Evolutionary conservation across 2,329 filamentous ascomycete species (phyloP).

Genomic region (Alternaria sp.): DNA sequence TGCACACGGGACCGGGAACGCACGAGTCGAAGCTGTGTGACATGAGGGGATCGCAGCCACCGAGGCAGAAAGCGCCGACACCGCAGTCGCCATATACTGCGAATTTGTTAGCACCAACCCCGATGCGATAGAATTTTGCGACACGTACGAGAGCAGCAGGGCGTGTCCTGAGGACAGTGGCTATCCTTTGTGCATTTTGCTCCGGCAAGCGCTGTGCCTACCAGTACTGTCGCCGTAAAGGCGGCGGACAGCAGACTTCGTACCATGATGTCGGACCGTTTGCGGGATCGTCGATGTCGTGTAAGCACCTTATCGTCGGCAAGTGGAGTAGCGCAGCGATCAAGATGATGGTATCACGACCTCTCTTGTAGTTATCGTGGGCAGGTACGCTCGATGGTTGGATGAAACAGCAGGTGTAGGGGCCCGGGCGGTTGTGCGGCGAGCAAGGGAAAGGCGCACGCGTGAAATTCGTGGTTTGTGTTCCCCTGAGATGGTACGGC

Average conservation of each 20-base stretch:
- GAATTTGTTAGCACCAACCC: slow-evolving; percentile 28
- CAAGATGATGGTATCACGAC: slow-evolving; percentile 3
- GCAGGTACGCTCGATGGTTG: slow-evolving; percentile 10
- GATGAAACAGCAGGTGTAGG: not conserved
- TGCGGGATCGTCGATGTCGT: slow-evolving; percentile 32
- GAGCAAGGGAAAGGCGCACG: not conserved
- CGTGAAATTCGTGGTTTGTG: slow-evolving; percentile 5
- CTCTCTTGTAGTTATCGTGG: slow-evolving; percentile 1
- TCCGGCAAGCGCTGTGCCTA: slow-evolving; percentile 33
- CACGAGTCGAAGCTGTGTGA: slow-evolving; percentile 86
- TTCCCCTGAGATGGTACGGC: slow-evolving; percentile 19
- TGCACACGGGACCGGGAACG: slow-evolving; percentile 81
- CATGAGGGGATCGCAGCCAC: slow-evolving; percentile 88
- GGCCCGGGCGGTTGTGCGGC: slow-evolving; percentile 13
- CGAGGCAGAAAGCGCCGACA: slow-evolving; percentile 92
- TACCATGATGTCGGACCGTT: slow-evolving; percentile 37
- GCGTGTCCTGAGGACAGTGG: slow-evolving; percentile 69
- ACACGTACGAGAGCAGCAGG: slow-evolving; percentile 51
- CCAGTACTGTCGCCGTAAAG: slow-evolving; percentile 36
- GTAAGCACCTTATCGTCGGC: slow-evolving; percentile 23
- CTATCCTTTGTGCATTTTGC: slow-evolving; percentile 55
- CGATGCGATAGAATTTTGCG: not conserved
- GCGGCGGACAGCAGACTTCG: slow-evolving; percentile 35
- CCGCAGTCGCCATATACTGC: slow-evolving; percentile 92
- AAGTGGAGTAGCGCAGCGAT: slow-evolving; percentile 37